Evolutionary conservation across 208 protist species (phyloP).

Genomic region (Wallacemonas sp.): DNA sequence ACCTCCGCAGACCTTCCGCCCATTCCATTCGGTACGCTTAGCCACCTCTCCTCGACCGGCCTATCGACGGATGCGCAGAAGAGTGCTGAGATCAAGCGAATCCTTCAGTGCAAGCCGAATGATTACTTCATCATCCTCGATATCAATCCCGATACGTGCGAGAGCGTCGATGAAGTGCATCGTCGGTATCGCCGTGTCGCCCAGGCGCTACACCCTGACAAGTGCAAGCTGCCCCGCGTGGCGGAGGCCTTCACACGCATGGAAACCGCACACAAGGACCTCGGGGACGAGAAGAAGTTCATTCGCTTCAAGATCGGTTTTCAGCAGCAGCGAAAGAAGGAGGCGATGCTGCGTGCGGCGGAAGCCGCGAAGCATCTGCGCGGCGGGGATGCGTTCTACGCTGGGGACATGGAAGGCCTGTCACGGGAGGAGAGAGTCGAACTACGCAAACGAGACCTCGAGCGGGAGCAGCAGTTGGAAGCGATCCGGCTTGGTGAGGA

Average conservation of each 20-base stretch:
- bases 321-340: constrained; percentile 55
- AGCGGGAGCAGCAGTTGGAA: constrained; percentile 76
- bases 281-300: constrained; percentile 64
- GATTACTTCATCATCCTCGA: constrained; percentile 82
- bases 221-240: constrained; percentile 79
- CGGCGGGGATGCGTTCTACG: not conserved
- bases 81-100: constrained; percentile 70
- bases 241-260: constrained; percentile 74
- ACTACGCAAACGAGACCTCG: constrained; percentile 39
- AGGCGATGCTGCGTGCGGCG: constrained; percentile 32
- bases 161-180: constrained; percentile 55
- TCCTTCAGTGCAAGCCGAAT: constrained; percentile 64
- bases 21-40: constrained; percentile 38
- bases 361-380: constrained; percentile 2
- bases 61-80: constrained; percentile 66
- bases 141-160: constrained; percentile 62
- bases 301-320: constrained; percentile 64
- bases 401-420: constrained; percentile 3
- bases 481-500: constrained; percentile 73
- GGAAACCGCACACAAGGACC: constrained; percentile 79
- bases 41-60: constrained; percentile 28
- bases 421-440: constrained; percentile 58
- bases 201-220: constrained; percentile 88
- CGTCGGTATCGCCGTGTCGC: constrained; percentile 75
- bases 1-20: constrained; percentile 8